These are phyloP conservation scores for Fragaria ananassa DNA, from an alignment of 306 rosid genomes.

Conservation along the genomic window DNA sequence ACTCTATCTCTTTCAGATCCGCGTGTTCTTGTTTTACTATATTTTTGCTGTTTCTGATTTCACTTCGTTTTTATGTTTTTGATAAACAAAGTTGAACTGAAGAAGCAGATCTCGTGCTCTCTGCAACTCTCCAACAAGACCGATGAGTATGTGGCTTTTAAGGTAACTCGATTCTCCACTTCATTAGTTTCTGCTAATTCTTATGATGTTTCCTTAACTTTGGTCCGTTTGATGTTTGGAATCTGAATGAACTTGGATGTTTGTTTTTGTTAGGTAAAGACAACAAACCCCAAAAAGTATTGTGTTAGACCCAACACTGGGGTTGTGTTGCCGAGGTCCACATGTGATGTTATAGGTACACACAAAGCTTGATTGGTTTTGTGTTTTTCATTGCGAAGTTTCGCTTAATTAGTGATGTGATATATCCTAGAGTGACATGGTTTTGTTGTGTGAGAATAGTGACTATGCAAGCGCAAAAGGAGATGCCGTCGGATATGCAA, in stretches of 20 bases:
- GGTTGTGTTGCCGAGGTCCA: constrained; percentile 76
- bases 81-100: constrained; percentile 58
- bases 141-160: constrained; percentile 69
- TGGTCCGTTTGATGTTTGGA: constrained; percentile 14
- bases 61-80: background rate
- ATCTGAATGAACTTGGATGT: constrained; percentile 33
- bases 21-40: constrained; percentile 5
- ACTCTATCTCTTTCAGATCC: constrained; percentile 28
- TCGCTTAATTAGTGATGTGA: background rate
- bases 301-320: constrained; percentile 98
- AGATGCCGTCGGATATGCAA: constrained; percentile 71
- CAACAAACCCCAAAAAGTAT: constrained; percentile 90
- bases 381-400: too few relatives aligned
- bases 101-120: constrained; percentile 95
- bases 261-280: constrained; percentile 58
- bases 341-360: constrained; percentile 73
- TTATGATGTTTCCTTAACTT: background rate
- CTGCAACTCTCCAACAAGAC: constrained; percentile 67
- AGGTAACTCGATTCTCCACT: constrained; percentile 44
- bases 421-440: background rate
- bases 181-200: background rate
- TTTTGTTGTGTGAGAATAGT: constrained; percentile 37
- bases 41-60: constrained; percentile 34
- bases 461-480: constrained; percentile 95
- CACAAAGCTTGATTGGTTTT: constrained; percentile 10